phyloP scores from a whole-genome alignment of 2,329 filamentous ascomycete species.

The Rachicladosporium sp. region DNA sequence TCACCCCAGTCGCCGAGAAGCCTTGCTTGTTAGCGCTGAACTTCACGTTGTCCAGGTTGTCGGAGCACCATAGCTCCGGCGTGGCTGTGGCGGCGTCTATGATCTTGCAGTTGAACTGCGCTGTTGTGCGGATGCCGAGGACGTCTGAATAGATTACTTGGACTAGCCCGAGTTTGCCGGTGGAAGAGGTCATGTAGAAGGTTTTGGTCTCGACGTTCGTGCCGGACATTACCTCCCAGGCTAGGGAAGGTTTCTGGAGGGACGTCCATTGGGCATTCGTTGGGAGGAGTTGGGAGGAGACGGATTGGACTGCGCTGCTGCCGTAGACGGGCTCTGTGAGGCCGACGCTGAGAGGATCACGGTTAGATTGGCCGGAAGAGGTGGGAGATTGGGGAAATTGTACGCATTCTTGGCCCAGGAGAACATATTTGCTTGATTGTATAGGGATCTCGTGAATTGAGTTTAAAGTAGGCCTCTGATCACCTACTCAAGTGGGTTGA shows the following conservation, averaged over 20 bases:
- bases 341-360: conserved; percentile 56
- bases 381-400: conserved; percentile 26
- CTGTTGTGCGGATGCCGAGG: conserved; percentile 75
- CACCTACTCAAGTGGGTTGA: too few species aligned
- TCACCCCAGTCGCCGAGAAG: conserved; percentile 78
- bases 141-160: conserved; percentile 98
- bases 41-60: conserved; percentile 62
- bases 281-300: conserved; percentile 72
- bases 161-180: conserved; percentile 61
- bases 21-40: conserved; percentile 74
- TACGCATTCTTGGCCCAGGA: conserved; percentile 92
- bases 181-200: conserved; percentile 79
- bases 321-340: conserved; percentile 96
- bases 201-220: conserved; percentile 91
- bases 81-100: conserved; percentile 61
- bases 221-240: conserved; percentile 69
- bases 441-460: too few species aligned
- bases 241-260: conserved; percentile 62
- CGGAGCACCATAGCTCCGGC: conserved; percentile 72
- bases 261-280: conserved; percentile 41
- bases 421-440: conserved; percentile 49
- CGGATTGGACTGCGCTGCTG: conserved; percentile 71
- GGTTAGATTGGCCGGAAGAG: neutral
- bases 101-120: conserved; percentile 90
- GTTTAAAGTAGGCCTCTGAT: too few species aligned